These are phyloP conservation scores for Pisolithus microcarpus DNA, from an alignment of 768 basidiomycete species.

Conservation along the genomic window DNA sequence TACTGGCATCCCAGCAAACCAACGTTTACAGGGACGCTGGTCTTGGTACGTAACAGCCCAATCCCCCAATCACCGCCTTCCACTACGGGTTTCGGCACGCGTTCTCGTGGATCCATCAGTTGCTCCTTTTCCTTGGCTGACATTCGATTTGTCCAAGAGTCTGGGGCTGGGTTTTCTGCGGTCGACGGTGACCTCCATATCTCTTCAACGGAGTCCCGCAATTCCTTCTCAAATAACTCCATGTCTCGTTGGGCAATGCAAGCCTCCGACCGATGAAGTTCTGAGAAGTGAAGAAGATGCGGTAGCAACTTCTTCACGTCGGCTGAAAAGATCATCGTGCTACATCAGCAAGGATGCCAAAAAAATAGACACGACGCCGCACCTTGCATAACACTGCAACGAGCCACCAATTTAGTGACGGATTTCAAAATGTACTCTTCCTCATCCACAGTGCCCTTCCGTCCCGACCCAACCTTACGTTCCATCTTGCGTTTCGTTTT, in stretches of 20 bases:
- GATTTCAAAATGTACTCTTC: slow-evolving; percentile 90
- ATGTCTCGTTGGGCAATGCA: slow-evolving; percentile 55
- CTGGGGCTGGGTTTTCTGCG: slow-evolving; percentile 24
- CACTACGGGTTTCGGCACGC: slow-evolving; percentile 43
- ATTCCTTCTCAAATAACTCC: slow-evolving; percentile 46
- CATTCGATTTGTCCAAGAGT: slow-evolving; percentile 50
- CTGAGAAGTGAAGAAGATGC: slow-evolving; percentile 64
- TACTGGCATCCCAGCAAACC: not conserved
- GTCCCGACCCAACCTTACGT: slow-evolving; percentile 79
- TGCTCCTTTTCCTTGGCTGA: slow-evolving; percentile 44
- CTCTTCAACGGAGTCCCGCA: slow-evolving; percentile 51
- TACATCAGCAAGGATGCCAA: slow-evolving; percentile 2
- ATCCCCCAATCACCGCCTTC: slow-evolving; percentile 16
- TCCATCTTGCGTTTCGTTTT: slow-evolving; percentile 82
- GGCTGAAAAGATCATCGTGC: slow-evolving; percentile 33
- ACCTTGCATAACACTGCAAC: slow-evolving; percentile 63
- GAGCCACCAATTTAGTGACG: slow-evolving; percentile 62
- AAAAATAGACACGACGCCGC: slow-evolving; percentile 1
- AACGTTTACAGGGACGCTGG: too few relatives aligned
- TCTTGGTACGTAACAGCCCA: slow-evolving; percentile 10
- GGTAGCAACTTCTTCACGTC: slow-evolving; percentile 67
- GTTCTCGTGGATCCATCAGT: slow-evolving; percentile 43
- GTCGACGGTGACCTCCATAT: slow-evolving; percentile 48
- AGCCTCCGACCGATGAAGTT: slow-evolving; percentile 64
- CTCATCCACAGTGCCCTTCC: slow-evolving; percentile 93